phyloP scores from a whole-genome alignment of 257 asterid genomes.

The Striga asiatica region DNA sequence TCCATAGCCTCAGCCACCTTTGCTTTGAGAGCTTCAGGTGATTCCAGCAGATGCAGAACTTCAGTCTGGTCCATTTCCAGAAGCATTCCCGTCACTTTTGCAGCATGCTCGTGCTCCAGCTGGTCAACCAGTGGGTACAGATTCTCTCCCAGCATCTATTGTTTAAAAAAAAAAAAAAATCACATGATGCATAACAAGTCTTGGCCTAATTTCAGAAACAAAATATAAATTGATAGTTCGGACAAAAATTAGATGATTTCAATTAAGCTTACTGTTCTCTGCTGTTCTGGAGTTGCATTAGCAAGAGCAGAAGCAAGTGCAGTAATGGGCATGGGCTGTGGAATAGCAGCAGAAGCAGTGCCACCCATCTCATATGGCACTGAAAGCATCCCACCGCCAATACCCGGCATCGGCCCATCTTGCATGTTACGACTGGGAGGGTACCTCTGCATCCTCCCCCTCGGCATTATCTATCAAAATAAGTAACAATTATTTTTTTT shows the following conservation, averaged over 20 bases:
- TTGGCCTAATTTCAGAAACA: neutral
- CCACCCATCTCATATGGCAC: neutral
- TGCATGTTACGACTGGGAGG: slow-evolving; percentile 64
- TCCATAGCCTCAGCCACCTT: slow-evolving; percentile 55
- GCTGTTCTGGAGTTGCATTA: slow-evolving; percentile 61
- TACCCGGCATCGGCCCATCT: slow-evolving; percentile 20
- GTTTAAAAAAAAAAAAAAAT: no score
- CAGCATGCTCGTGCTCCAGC: slow-evolving; percentile 52
- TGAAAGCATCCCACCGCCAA: neutral
- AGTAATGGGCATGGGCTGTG: slow-evolving; percentile 60
- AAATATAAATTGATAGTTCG: no score
- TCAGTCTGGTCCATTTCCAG: slow-evolving; percentile 67
- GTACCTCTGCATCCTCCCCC: slow-evolving; percentile 62
- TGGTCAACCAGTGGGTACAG: no score
- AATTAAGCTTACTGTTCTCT: slow-evolving; percentile 49
- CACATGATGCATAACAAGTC: no score
- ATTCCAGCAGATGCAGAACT: slow-evolving; percentile 49
- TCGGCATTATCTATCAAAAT: slow-evolving; percentile 52
- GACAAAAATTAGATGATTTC: neutral
- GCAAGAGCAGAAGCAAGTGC: slow-evolving; percentile 80
- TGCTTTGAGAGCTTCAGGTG: slow-evolving; percentile 45
- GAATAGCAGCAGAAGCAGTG: slow-evolving; percentile 29
- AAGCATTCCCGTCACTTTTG: slow-evolving; percentile 55
- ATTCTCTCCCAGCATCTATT: no score
- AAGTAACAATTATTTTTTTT: no score